Percentiles rank a stretch among this genome's conserved stretches.
Conservation (phyloP, 441 rosid species). For the Syzygium malaccense region DNA sequence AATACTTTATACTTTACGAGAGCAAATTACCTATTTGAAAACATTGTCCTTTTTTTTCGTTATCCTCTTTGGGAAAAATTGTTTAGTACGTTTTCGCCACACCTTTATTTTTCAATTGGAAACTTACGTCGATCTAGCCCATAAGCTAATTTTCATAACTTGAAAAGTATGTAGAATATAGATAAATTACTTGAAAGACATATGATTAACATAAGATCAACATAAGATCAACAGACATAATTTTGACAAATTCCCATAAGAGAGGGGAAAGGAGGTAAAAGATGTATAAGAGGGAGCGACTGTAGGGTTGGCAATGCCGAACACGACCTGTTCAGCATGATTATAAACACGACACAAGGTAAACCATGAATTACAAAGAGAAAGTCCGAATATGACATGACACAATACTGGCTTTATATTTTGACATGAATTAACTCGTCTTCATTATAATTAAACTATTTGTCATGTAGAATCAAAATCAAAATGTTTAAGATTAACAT, state of each 20-base stretch:
- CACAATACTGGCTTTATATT: accelerated
- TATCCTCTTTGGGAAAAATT: not conserved
- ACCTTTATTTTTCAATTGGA: not conserved
- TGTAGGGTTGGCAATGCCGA: not conserved
- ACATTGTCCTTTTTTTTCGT: not conserved
- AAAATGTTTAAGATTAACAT: not conserved
- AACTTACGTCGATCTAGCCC: not conserved
- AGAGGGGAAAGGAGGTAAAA: not conserved
- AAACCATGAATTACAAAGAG: accelerated
- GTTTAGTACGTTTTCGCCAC: not conserved
- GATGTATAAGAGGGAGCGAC: not conserved
- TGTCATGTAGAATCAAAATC: not conserved
- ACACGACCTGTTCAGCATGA: no score
- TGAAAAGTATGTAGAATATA: not conserved
- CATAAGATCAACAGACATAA: not conserved
- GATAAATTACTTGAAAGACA: not conserved
- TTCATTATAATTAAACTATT: not conserved
- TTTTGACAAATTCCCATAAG: not conserved
- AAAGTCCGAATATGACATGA: accelerated
- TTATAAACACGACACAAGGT: no score
- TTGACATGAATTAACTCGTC: not conserved
- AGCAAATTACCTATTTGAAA: not conserved
- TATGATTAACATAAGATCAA: no score
- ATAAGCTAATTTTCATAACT: not conserved
- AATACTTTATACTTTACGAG: not conserved